These are phyloP conservation scores for Fusarium ramigenum DNA, from an alignment of 2,329 filamentous ascomycete species.

Conservation along the genomic window DNA sequence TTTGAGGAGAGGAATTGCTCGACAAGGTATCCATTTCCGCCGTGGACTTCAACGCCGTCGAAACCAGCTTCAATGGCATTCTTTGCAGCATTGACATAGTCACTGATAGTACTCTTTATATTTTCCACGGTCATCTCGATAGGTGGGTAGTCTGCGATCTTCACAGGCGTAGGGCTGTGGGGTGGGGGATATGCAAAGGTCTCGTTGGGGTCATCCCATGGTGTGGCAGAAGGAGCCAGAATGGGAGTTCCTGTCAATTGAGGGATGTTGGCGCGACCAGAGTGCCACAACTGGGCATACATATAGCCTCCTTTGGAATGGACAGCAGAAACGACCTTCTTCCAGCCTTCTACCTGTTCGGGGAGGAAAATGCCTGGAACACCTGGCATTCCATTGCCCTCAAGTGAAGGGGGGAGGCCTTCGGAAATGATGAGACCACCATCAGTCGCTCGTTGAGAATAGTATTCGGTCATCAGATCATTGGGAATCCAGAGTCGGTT, in stretches of 20 bases:
- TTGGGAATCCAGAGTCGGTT: conserved; percentile 49
- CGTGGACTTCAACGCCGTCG: conserved; percentile 54
- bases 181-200: conserved; percentile 50
- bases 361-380: conserved; percentile 67
- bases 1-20: conserved; percentile 53
- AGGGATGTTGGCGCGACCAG: conserved; percentile 51
- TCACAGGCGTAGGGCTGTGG: conserved; percentile 51
- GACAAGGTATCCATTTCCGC: conserved; percentile 52
- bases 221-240: conserved; percentile 52
- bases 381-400: conserved; percentile 52
- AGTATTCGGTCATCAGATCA: conserved; percentile 54
- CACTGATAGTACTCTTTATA: conserved; percentile 46
- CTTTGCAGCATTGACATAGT: conserved; percentile 46
- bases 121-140: conserved; percentile 53
- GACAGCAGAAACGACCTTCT: conserved; percentile 66
- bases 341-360: conserved; percentile 67
- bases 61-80: conserved; percentile 64
- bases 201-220: conserved; percentile 56
- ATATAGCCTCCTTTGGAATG: conserved; percentile 69
- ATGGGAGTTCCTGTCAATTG: conserved; percentile 50
- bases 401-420: conserved; percentile 58
- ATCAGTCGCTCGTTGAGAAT: conserved; percentile 52
- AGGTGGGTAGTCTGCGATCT: conserved; percentile 45
- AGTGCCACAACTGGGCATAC: conserved; percentile 67
- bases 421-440: conserved; percentile 57